These are phyloP conservation scores for Thielaviopsis punctulata DNA, from an alignment of 2,329 filamentous ascomycete species.

Conservation along the genomic window DNA sequence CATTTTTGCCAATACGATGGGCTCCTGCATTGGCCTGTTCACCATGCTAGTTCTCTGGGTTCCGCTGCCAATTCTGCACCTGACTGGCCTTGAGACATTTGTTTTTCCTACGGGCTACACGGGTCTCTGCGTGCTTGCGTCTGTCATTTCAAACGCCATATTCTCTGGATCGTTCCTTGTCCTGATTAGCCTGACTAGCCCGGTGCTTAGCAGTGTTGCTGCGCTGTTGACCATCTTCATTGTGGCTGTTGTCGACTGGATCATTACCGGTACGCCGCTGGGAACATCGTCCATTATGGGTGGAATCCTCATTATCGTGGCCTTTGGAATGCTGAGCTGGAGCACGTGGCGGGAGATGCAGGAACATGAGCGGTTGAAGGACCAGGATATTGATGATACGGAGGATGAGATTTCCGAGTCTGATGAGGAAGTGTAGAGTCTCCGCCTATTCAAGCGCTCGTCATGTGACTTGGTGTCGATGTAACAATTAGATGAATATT, in stretches of 20 bases:
- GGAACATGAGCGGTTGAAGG: slow-evolving; percentile 55
- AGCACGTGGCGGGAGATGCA: slow-evolving; percentile 88
- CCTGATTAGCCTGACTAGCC: slow-evolving; percentile 80
- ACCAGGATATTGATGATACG: slow-evolving; percentile 28
- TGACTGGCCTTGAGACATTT: slow-evolving; percentile 64
- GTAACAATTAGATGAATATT: not conserved
- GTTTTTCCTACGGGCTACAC: slow-evolving; percentile 63
- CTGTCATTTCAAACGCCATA: slow-evolving; percentile 70
- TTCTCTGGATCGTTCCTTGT: slow-evolving; percentile 91
- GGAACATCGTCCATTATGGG: slow-evolving; percentile 60
- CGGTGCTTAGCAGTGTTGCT: slow-evolving; percentile 81
- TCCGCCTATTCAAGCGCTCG: not conserved
- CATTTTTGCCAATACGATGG: slow-evolving; percentile 89
- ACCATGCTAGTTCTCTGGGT: slow-evolving; percentile 83
- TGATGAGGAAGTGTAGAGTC: slow-evolving; percentile 3
- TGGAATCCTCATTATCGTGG: slow-evolving; percentile 72
- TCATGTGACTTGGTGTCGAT: not conserved
- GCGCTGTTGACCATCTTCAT: slow-evolving; percentile 93
- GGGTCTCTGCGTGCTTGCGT: slow-evolving; percentile 63
- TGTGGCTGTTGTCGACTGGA: slow-evolving; percentile 80
- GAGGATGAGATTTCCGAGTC: slow-evolving; percentile 7
- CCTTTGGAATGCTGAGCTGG: slow-evolving; percentile 76
- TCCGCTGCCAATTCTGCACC: slow-evolving; percentile 69
- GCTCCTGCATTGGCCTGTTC: slow-evolving; percentile 70
- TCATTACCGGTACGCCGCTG: slow-evolving; percentile 61